Evolutionary conservation across 1,284 basidiomycete genomes (phyloP).

Genomic region (Inonotus hispidus): DNA sequence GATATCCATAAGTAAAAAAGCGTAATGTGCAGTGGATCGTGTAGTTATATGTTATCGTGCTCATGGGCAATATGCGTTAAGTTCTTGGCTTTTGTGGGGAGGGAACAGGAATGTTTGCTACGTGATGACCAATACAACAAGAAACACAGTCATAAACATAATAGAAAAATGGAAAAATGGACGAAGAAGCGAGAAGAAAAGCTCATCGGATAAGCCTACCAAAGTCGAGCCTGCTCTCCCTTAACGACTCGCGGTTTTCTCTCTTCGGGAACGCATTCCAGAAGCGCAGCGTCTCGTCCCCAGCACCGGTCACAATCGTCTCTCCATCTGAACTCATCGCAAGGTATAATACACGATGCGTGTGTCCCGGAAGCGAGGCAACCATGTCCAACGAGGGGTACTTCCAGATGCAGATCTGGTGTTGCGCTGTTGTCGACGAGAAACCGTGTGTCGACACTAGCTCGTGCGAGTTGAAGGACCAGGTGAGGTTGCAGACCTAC

Average conservation of each 20-base stretch:
- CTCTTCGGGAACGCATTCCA: constrained; percentile 90
- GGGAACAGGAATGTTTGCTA: background rate
- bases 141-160: background rate
- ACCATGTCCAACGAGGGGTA: constrained; percentile 93
- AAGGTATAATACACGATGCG: constrained; percentile 90
- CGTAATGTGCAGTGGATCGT: background rate
- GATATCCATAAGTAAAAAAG: background rate
- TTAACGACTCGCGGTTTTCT: constrained; percentile 39
- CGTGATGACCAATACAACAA: constrained; percentile 1
- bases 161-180: background rate
- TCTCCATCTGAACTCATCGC: constrained; percentile 97
- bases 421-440: constrained; percentile 89
- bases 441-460: constrained; percentile 98
- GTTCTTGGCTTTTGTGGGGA: background rate
- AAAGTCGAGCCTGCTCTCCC: constrained; percentile 55
- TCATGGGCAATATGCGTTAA: background rate
- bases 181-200: background rate
- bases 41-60: background rate
- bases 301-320: constrained; percentile 96
- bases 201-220: constrained; percentile 52
- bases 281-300: constrained; percentile 95
- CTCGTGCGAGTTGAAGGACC: constrained; percentile 95
- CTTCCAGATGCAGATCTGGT: constrained; percentile 98
- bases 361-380: constrained; percentile 91
- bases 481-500: constrained; percentile 95